phyloP scores from a whole-genome alignment of 2,329 filamentous ascomycete species.

The Zymoseptoria pseudotritici region DNA sequence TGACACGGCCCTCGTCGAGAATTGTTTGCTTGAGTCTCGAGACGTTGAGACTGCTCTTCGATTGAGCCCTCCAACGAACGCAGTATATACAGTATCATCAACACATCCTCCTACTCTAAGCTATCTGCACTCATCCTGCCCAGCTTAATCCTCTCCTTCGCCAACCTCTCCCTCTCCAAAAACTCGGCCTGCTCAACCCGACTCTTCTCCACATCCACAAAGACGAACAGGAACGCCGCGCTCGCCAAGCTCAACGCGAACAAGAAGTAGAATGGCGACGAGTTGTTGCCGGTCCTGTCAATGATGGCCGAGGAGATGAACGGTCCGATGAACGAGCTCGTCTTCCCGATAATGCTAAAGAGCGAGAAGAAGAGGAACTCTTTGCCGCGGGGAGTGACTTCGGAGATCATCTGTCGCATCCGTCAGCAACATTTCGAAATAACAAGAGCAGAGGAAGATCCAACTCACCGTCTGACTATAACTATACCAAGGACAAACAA shows the following conservation, averaged over 20 bases:
- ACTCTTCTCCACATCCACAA: constrained; percentile 56
- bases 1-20: background rate
- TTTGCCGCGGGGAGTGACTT: constrained; percentile 60
- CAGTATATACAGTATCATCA: background rate
- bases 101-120: too few species aligned
- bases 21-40: background rate
- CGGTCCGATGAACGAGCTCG: constrained; percentile 60
- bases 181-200: constrained; percentile 52
- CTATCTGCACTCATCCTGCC: background rate
- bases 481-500: constrained; percentile 63
- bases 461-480: constrained; percentile 54
- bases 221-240: constrained; percentile 46
- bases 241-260: constrained; percentile 52
- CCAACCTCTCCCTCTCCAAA: constrained; percentile 32
- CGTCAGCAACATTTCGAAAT: background rate
- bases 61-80: background rate
- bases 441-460: background rate
- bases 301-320: constrained; percentile 64
- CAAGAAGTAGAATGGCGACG: constrained; percentile 59
- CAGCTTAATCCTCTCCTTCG: constrained; percentile 18
- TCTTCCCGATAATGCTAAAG: constrained; percentile 63
- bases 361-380: constrained; percentile 65
- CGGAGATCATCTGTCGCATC: constrained; percentile 51
- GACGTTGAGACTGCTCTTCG: background rate
- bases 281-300: constrained; percentile 50